Percentiles rank a stretch among this genome's conserved stretches.
Conservation (phyloP, 1,139 yeast genomes). For the Zhuliangozyma blackwelliae region DNA sequence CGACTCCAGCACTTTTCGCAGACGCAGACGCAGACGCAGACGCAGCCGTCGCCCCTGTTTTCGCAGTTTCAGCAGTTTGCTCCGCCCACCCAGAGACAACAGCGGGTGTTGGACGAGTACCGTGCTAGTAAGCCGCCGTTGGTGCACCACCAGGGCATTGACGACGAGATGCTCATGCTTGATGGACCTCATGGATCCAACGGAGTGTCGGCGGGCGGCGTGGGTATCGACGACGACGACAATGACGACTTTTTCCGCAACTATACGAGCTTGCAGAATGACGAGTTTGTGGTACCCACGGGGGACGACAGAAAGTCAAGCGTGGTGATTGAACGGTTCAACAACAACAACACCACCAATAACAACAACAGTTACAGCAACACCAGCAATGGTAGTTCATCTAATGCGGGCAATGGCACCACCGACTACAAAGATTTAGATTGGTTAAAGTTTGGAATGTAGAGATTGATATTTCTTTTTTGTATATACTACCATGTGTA, state of each 20-base stretch:
- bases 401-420: not conserved
- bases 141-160: conserved; percentile 10
- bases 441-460: conserved; percentile 46
- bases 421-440: conserved; percentile 30
- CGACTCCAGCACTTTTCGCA: too few relatives aligned
- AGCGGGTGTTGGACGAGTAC: conserved; percentile 10
- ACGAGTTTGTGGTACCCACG: conserved; percentile 3
- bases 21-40: too few relatives aligned
- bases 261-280: conserved; percentile 8
- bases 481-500: too few relatives aligned
- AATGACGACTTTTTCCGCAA: conserved; percentile 10
- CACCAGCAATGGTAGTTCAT: not conserved
- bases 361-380: not conserved
- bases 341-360: not conserved
- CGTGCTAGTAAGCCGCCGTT: conserved; percentile 11
- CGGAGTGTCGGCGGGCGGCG: not conserved
- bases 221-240: conserved; percentile 1
- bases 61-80: too few relatives aligned
- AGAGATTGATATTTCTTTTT: conserved; percentile 5
- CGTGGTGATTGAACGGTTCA: conserved; percentile 1
- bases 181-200: not conserved
- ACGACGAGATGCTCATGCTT: conserved; percentile 11
- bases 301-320: not conserved
- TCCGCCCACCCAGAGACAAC: conserved; percentile 1
- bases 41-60: not conserved